Evolutionary conservation across 495 filamentous ascomycete species (phyloP), one percentile per base, ranked within the genome.

Genomic region (Letharia columbiana): DNA sequence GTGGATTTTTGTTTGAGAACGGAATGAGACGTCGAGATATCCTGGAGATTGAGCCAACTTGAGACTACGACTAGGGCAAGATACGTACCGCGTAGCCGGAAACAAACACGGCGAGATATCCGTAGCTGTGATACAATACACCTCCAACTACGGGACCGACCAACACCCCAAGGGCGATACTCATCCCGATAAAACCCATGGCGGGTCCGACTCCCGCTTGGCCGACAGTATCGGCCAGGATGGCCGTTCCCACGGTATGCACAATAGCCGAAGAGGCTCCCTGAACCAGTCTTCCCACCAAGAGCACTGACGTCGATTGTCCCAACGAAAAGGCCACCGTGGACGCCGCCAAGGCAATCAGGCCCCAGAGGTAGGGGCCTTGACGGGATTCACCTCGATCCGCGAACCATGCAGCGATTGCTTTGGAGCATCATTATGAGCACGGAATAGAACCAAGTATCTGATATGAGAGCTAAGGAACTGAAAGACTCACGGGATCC

Each of bases 151-250:
- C 72, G 4, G 83, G 83, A 1, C 84, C 81, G 45, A 80, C 72
- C 0, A 88, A 70, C 20, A 78, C 75, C 0, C 84, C 86, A 17
- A 86, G 76, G 0, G 79, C 83, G 65, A 86, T 79, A 12, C 81
- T 82, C 69, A 89, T 76, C 56, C 79, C 83, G 2, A 90, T 80
- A 68, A 82, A 88, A 6, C 91, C 91, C 85, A 92, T 86, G 0
- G 83, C 81, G 61, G 80, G 78, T 4, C 83, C 82, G 8, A 86
- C 69, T 57, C 82, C 79, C 61, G 80, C 75, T 15, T 78, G 75
- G 1, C 84, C 83, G 4, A 87, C 83, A 54, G 80, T 83, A 69
- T 87, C 83, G n/a, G 83, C 71, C 5, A 83, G 71, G 62, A 88
- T 76, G 8, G 84, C 82, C 33, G 85, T 72, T 2, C 84, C 84